A percentile compares a stretch with the other conserved stretches of the same genome.
Evolutionary conservation across 164 flowering plant genomes (phyloP).

Genomic region (Chloranthus sessilifolius): DNA sequence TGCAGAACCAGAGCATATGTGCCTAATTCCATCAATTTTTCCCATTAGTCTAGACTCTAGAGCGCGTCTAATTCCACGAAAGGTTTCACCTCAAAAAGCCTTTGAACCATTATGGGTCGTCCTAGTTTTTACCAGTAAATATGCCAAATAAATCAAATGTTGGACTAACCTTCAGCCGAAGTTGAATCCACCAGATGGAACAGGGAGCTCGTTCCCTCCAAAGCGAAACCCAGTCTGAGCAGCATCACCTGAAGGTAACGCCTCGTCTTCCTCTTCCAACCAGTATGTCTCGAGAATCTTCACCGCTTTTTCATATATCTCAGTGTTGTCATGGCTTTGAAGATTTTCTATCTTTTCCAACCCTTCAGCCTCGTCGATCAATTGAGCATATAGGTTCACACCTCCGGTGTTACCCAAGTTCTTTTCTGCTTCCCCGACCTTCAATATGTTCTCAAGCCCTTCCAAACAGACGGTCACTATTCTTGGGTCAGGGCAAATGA

Average conservation of each 20-base stretch:
- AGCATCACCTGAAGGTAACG: slow-evolving; percentile 39
- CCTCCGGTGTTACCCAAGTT: slow-evolving; percentile 36
- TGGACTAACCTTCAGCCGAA: slow-evolving; percentile 53
- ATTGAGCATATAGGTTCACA: slow-evolving; percentile 53
- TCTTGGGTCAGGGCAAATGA: slow-evolving; percentile 66
- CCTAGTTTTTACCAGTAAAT: no score
- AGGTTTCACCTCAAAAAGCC: no score
- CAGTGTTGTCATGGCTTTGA: slow-evolving; percentile 64
- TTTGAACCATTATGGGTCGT: no score
- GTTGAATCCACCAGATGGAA: slow-evolving; percentile 67
- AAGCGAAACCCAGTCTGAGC: slow-evolving; percentile 44
- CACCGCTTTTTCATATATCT: slow-evolving; percentile 71
- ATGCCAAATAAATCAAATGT: no score
- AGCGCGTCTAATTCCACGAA: no score
- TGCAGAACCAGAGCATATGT: no score
- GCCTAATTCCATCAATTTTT: no score
- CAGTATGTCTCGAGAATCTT: slow-evolving; percentile 75
- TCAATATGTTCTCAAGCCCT: slow-evolving; percentile 72
- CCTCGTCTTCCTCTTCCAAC: slow-evolving; percentile 70
- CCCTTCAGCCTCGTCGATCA: slow-evolving; percentile 78
- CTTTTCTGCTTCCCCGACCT: slow-evolving; percentile 77
- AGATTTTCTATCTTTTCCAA: slow-evolving; percentile 70
- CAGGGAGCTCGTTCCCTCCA: slow-evolving; percentile 41
- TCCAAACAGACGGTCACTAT: slow-evolving; percentile 71
- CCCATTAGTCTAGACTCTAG: no score